Evolutionary conservation across 2,329 filamentous ascomycete genomes (phyloP).

Genomic region (Penicillium sp.): DNA sequence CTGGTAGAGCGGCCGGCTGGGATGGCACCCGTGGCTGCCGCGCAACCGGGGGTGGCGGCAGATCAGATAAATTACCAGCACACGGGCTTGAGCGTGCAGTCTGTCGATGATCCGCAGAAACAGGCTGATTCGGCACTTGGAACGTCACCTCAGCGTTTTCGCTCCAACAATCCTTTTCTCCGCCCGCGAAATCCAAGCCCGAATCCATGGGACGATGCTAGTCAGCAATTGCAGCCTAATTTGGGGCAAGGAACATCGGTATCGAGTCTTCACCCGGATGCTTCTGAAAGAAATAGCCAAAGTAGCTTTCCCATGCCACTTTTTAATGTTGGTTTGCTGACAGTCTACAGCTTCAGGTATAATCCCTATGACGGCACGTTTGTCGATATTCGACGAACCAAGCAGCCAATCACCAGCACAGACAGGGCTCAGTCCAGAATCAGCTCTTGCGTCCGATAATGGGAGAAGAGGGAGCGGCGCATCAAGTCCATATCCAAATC

Average conservation of each 20-base stretch:
- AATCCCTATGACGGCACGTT: constrained; percentile 37
- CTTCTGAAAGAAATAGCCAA: constrained; percentile 29
- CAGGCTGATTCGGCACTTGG: constrained; percentile 17
- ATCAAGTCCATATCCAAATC: not conserved
- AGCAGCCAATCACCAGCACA: constrained; percentile 1
- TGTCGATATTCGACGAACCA: constrained; percentile 32
- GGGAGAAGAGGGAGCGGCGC: not conserved
- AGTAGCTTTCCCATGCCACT: constrained; percentile 20
- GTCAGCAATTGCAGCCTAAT: not conserved
- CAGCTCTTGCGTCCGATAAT: constrained; percentile 1
- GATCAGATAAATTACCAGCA: constrained; percentile 5
- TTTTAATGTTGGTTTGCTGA: not conserved
- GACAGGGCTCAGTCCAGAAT: not conserved
- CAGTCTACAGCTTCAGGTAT: constrained; percentile 21
- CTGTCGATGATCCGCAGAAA: constrained; percentile 21
- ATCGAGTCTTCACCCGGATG: constrained; percentile 17
- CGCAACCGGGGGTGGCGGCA: not conserved
- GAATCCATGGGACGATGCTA: constrained; percentile 16
- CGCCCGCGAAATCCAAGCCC: constrained; percentile 22
- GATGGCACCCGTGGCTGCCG: not conserved
- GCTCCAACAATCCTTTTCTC: constrained; percentile 39
- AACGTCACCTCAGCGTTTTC: constrained; percentile 28
- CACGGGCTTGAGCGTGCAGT: constrained; percentile 7
- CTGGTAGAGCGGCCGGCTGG: constrained; percentile 21
- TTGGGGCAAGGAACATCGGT: constrained; percentile 21